Base-by-base conservation (phyloP, 2,329 filamentous ascomycete genomes). In the Pseudocercospora musae region DNA sequence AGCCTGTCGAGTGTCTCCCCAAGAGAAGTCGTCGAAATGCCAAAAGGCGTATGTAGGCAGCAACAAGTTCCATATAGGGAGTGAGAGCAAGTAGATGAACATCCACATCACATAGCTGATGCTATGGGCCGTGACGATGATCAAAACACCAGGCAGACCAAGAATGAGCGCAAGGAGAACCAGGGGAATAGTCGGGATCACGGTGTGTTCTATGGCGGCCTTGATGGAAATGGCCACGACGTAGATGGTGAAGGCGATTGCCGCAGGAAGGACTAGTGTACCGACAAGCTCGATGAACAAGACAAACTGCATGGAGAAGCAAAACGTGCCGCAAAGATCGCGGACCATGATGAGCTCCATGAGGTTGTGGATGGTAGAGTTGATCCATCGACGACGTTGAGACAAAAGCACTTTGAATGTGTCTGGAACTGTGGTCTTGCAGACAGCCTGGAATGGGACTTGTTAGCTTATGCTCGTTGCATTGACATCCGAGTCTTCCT, bases 11-110 rank as follows among this genome's bases (percentile, higher is more conserved):
- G 95, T 99, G 67, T 99, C 96, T 73, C 95, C 95, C 95, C 95
- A 99, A 61, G 91, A 96, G 82, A 99, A 99, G 81, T 99, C 95
- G 76, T 99, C 95, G 76, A 99, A 99, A 80, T 99, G 98, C 95
- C 95, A 99, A 82, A 94, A 99, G 2, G 95, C 90, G 75, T 99
- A 99, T 7, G 87, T 86, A 0, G 95, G 95, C 8, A 99, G 87
- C 40, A 99, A 84, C 76, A 99, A 96, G 78, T 99, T 99, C 95
- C 95, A 99, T 62, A 99, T 85, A 0, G 96, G 96, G 1, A 99
- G 86, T 0, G 95, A 96, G 50, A 93, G 58, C 18, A 99, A 86
- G 77, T 99, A 99, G 77, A 98, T 95, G 48, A 95, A 75, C 95
- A 99, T 98, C 95, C 95, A 99, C 48, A 90, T 78, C 46, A 99